A percentile compares a stretch with the other conserved stretches of the same genome.
These are phyloP conservation scores for Ensete ventricosum DNA, from an alignment of 176 grass and related monocot species.

Conservation along the genomic window DNA sequence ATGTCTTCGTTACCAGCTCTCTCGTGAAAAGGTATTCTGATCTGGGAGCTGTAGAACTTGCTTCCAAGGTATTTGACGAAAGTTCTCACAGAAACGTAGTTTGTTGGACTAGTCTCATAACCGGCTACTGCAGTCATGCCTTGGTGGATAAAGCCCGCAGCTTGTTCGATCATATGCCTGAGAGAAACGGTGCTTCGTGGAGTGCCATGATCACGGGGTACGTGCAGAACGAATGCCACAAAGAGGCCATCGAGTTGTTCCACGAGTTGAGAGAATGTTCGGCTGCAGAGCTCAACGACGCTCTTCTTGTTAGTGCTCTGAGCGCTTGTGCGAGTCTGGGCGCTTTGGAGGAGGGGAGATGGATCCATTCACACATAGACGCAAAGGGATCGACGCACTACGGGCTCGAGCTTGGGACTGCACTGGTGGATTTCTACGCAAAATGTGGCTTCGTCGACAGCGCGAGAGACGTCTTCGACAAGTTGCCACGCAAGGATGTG, in stretches of 20 bases:
- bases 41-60: neutral
- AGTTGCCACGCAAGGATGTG: slow-evolving; percentile 3
- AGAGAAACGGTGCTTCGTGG: slow-evolving; percentile 6
- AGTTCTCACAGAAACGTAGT: slow-evolving; percentile 12
- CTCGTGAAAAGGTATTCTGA: neutral
- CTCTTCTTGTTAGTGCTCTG: slow-evolving; percentile 5
- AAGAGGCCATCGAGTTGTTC: slow-evolving; percentile 16
- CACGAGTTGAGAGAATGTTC: neutral
- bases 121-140: neutral
- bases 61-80: slow-evolving; percentile 13
- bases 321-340: slow-evolving; percentile 8
- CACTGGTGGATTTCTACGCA: slow-evolving; percentile 10
- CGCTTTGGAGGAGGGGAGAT: slow-evolving; percentile 9
- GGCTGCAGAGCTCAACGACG: neutral
- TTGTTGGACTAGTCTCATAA: slow-evolving; percentile 15
- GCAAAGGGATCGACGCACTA: neutral
- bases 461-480: slow-evolving; percentile 10
- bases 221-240: slow-evolving; percentile 4
- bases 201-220: slow-evolving; percentile 18
- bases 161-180: slow-evolving; percentile 6
- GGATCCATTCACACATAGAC: neutral
- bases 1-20: slow-evolving; percentile 19
- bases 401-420: slow-evolving; percentile 12
- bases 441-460: slow-evolving; percentile 13
- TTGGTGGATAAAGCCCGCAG: slow-evolving; percentile 8